A percentile compares a stretch with the other conserved stretches of the same genome.
Evolutionary conservation across 805 yeast genomes (phyloP).

Genomic region (Candida adriatica): DNA sequence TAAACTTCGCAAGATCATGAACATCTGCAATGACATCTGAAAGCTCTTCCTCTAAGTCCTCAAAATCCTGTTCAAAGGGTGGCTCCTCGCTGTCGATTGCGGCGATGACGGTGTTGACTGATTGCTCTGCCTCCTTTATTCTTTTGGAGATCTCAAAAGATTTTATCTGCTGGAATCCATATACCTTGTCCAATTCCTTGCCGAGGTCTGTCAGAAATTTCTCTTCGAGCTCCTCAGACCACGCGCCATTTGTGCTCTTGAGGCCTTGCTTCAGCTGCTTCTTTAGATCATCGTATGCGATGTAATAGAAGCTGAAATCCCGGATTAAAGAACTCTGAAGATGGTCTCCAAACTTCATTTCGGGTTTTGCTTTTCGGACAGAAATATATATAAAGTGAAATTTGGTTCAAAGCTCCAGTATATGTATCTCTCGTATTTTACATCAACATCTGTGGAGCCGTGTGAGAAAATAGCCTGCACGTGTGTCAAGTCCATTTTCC

Average conservation of each 20-base stretch:
- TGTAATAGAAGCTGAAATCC: slow-evolving; percentile 86
- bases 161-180: slow-evolving; percentile 83
- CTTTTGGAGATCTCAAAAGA: slow-evolving; percentile 80
- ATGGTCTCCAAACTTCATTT: slow-evolving; percentile 95
- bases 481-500: no score
- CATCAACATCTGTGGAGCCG: no score
- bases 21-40: slow-evolving; percentile 93
- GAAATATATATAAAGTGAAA: no score
- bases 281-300: slow-evolving; percentile 87
- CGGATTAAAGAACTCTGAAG: slow-evolving; percentile 82
- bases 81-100: slow-evolving; percentile 43
- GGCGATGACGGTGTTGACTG: slow-evolving; percentile 60
- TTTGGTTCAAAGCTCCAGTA: no score
- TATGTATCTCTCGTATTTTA: no score
- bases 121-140: slow-evolving; percentile 71
- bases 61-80: slow-evolving; percentile 60
- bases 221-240: slow-evolving; percentile 81
- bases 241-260: slow-evolving; percentile 44
- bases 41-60: slow-evolving; percentile 66
- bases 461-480: no score
- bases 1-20: slow-evolving; percentile 91
- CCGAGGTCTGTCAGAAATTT: slow-evolving; percentile 69
- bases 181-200: slow-evolving; percentile 85
- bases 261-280: slow-evolving; percentile 67
- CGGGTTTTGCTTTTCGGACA: neutral